Percentiles rank a stretch among this genome's conserved stretches.
These are phyloP conservation scores for Epichloe bromicola DNA, from an alignment of 2,329 filamentous ascomycete genomes.

Conservation along the genomic window DNA sequence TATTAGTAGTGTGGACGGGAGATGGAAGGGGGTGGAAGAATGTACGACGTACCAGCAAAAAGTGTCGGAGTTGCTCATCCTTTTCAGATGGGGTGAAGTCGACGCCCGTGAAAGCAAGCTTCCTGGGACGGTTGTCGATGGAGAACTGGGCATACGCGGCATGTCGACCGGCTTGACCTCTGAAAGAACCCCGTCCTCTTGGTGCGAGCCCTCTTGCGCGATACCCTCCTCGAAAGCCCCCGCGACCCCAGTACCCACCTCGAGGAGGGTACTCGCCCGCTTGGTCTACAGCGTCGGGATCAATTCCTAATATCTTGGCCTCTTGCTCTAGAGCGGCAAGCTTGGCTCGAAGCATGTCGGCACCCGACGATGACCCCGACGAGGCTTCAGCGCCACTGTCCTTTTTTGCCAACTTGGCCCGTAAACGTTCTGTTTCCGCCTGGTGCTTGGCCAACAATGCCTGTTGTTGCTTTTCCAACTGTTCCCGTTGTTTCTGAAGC, in stretches of 20 bases:
- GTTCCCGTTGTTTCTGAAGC: constrained; percentile 46
- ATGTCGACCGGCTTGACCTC: constrained; percentile 34
- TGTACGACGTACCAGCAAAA: constrained; percentile 48
- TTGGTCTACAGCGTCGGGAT: constrained; percentile 39
- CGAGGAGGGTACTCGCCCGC: constrained; percentile 19
- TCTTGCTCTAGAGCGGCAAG: constrained; percentile 62
- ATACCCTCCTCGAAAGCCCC: constrained; percentile 21
- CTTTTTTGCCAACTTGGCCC: constrained; percentile 33
- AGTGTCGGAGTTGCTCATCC: constrained; percentile 58
- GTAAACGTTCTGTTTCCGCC: constrained; percentile 53
- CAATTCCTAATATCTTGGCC: constrained; percentile 55
- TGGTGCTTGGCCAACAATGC: constrained; percentile 50
- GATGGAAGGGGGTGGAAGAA: neutral
- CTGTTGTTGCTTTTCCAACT: constrained; percentile 51
- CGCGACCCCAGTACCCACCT: constrained; percentile 27
- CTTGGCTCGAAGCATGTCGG: constrained; percentile 55
- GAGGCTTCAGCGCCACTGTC: constrained; percentile 15
- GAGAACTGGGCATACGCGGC: constrained; percentile 50
- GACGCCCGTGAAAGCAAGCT: constrained; percentile 49
- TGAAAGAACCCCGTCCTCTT: constrained; percentile 26
- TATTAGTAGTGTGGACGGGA: neutral
- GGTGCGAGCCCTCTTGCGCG: constrained; percentile 21
- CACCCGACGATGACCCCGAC: constrained; percentile 32
- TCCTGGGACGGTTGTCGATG: constrained; percentile 64
- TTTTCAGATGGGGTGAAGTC: constrained; percentile 48